These are phyloP conservation scores for Intubia oerlemansii DNA, from an alignment of 2,329 filamentous ascomycete genomes.

Conservation along the genomic window DNA sequence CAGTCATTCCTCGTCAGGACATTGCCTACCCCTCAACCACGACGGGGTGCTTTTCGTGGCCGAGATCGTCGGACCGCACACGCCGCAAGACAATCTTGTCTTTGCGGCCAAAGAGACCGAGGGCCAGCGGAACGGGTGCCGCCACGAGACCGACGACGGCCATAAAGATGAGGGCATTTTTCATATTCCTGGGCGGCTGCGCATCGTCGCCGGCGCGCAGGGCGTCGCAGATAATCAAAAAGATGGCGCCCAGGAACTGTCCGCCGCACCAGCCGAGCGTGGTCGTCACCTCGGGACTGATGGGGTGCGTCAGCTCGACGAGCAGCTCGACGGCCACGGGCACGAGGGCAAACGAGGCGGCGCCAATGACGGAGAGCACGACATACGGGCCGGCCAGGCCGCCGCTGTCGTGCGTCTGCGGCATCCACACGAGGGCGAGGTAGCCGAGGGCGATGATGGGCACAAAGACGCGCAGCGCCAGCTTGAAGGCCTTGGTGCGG, in stretches of 20 bases:
- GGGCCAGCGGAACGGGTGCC: slow-evolving; percentile 42
- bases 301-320: slow-evolving; percentile 70
- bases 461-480: slow-evolving; percentile 50
- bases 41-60: no score
- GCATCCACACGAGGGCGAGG: slow-evolving; percentile 65
- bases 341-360: slow-evolving; percentile 57
- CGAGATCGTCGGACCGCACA: slow-evolving; percentile 21
- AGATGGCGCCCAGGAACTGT: slow-evolving; percentile 65
- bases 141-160: slow-evolving; percentile 45
- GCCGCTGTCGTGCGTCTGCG: slow-evolving; percentile 27
- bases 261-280: slow-evolving; percentile 73
- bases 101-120: slow-evolving; percentile 47
- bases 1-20: no score
- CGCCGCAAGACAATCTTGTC: slow-evolving; percentile 29
- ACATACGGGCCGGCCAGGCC: slow-evolving; percentile 48
- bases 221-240: slow-evolving; percentile 65
- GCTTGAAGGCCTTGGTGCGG: slow-evolving; percentile 58
- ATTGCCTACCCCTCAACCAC: no score
- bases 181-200: slow-evolving; percentile 50
- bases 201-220: slow-evolving; percentile 33
- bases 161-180: slow-evolving; percentile 54
- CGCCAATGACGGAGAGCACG: slow-evolving; percentile 57
- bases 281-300: slow-evolving; percentile 66
- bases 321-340: slow-evolving; percentile 75
- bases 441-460: slow-evolving; percentile 56